Evolutionary conservation across 768 basidiomycete genomes (phyloP), one percentile per base, ranked within the genome.

Genomic region (Leccinum arenicola): DNA sequence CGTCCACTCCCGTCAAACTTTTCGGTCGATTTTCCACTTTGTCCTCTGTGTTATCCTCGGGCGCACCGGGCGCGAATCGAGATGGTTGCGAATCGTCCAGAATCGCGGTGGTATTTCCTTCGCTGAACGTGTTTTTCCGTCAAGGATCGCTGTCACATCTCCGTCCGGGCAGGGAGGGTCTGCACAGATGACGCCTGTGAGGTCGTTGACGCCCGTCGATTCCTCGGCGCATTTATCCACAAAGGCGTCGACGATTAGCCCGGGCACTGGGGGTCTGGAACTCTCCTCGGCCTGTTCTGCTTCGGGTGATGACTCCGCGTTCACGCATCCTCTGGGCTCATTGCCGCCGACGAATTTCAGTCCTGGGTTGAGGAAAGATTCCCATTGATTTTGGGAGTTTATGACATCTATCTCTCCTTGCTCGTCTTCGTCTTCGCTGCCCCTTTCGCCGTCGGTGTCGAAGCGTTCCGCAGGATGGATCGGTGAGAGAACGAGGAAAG

Each of bases 371-470:
- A 64, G 66, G 17, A 69, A 61, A 50, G 64, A 69, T 61, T 48
- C 64, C 21, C 68, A 67, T 4, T 70, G 68, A 25, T 71, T 71
- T 38, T 71, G 70, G 68, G 68, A 66, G 23, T 57, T 64, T 23
- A 49, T 58, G 27, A 55, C 36, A 2, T 60, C 63, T 1, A 11
- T 58, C 6, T 64, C 66, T 6, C 66, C 69, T 25, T 67, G 57
- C 25, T 61, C 59, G 50, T 60, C 65, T 10, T 59, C 52, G 27
- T 65, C 65, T 23, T 65, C 60, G 1, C 55, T 56, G 5, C 52
- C 63, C 27, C n/a, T 60, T 21, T 65, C 68, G 7, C 59, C 61
- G 1, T 62, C 17, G 61, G 60, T 61, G 1, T 62, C 17, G 62
- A 38, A 31, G 19, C 12, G 3, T 21, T 53, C 48, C 11, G n/a